A percentile compares a stretch with the other conserved stretches of the same genome.
Conservation (phyloP, 192 early-diverging fungal species). For the Coemansia sp. region DNA sequence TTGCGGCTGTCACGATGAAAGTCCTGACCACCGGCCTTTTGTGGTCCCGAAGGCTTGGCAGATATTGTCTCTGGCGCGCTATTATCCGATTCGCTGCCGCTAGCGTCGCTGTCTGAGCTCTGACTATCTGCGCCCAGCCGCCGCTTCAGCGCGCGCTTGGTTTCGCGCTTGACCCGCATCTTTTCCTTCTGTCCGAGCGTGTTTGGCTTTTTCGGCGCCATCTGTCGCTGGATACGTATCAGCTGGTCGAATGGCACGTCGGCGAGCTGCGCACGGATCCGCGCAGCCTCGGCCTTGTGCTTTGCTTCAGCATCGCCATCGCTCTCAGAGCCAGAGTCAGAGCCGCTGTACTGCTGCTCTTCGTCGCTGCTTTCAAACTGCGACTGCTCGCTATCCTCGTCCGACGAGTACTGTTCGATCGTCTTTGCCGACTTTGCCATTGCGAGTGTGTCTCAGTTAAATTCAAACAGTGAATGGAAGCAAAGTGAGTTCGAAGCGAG, state of each 20-base stretch:
- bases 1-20: conserved; percentile 16
- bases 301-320: conserved; percentile 16
- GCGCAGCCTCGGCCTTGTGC: conserved; percentile 2
- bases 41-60: conserved; percentile 1
- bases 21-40: conserved; percentile 3
- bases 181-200: conserved; percentile 30
- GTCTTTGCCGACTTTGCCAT: conserved; percentile 20
- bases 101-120: conserved; percentile 6
- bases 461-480: background rate
- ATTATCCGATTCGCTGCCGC: conserved; percentile 32
- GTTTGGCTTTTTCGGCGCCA: conserved; percentile 64
- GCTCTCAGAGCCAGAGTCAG: background rate
- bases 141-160: conserved; percentile 34
- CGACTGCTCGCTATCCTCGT: conserved; percentile 40
- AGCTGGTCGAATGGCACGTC: conserved; percentile 78
- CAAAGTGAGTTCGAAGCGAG: conserved; percentile 1
- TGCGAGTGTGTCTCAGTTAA: background rate
- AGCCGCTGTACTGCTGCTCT: conserved; percentile 3
- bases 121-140: conserved; percentile 32
- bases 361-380: conserved; percentile 6
- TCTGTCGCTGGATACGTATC: conserved; percentile 69
- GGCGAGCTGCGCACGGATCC: conserved; percentile 52
- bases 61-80: conserved; percentile 11
- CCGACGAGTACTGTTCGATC: conserved; percentile 45
- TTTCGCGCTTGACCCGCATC: conserved; percentile 30